These are phyloP conservation scores for Harringtonia lauricola DNA, from an alignment of 2,329 filamentous ascomycete species.

Conservation along the genomic window DNA sequence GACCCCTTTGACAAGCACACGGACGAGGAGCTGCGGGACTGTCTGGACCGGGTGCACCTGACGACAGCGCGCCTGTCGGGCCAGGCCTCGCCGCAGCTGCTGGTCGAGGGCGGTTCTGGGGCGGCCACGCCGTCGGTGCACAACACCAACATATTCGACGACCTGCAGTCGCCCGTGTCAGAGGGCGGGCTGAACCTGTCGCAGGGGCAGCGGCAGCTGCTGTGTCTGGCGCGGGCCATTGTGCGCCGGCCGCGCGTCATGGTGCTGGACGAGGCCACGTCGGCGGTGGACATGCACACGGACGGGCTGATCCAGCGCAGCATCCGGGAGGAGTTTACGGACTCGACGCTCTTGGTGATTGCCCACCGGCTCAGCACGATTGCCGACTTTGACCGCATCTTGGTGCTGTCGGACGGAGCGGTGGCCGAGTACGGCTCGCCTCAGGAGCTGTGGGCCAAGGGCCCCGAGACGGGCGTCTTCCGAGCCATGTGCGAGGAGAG, in stretches of 20 bases:
- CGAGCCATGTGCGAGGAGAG: constrained; percentile 52
- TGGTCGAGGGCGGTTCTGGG: no score
- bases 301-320: constrained; percentile 63
- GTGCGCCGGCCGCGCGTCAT: constrained; percentile 64
- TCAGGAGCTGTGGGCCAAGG: constrained; percentile 45
- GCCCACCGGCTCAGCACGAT: constrained; percentile 68
- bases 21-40: constrained; percentile 59
- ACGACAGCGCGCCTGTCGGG: constrained; percentile 17
- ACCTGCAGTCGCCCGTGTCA: constrained; percentile 51
- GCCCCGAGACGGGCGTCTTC: constrained; percentile 40
- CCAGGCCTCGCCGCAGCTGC: no score
- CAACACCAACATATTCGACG: constrained; percentile 56
- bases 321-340: constrained; percentile 61
- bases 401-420: constrained; percentile 57
- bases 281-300: constrained; percentile 67
- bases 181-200: constrained; percentile 66
- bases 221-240: constrained; percentile 64
- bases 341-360: constrained; percentile 61
- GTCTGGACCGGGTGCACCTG: constrained; percentile 61
- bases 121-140: constrained; percentile 25
- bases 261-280: constrained; percentile 72
- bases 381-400: constrained; percentile 63
- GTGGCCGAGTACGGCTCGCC: constrained; percentile 60
- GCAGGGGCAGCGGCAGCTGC: constrained; percentile 65
- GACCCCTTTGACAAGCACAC: constrained; percentile 64